Base-by-base conservation (phyloP, 2,329 filamentous ascomycete species). In the Penicillium sp. region DNA sequence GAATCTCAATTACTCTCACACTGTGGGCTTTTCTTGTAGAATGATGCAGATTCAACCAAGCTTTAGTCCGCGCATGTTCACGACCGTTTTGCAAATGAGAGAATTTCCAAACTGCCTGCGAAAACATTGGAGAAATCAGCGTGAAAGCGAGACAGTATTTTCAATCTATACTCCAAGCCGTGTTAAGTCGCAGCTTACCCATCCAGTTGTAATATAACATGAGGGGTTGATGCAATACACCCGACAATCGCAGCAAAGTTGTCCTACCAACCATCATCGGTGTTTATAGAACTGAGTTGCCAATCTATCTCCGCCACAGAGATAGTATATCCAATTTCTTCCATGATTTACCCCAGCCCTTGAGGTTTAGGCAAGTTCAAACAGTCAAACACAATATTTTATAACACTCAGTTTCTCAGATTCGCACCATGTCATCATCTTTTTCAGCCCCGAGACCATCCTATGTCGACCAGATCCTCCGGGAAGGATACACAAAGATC, bases 401-500 rank as follows among this genome's bases (percentile, higher is more conserved):
- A 6, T 1, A 22, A 14, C n/a, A 10, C 3, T 6, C 0, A 16
- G 13, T 3, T 3, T 35, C 16, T 8, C 11, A 26, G 6, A 19
- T 30, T 38, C 68, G 59, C 48, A 11, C 1, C 28, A 68, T 68
- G 59, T 58, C 59, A 26, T 61, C 59, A 26, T 8, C 52, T 19
- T 62, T 53, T 19, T 62, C 59, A 16, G 26, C 42, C n/a, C n/a
- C 35, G 16, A 28, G 51, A 16, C 37, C 60, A 38, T 57, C 59
- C 22, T 53, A 61, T 14, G 56, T 60, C 5, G 68, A 70, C 2
- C 61, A 68, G 14, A 54, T 74, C 22, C 57, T 65, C 26, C 66
- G 60, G 33, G 68, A 60, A 19, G 72, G 72, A 10, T 75, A 75
- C 63, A 58, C 60, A n/a, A 66, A 60, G 6, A 43, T 55, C 13